Evolutionary conservation across 169 alveolate species (phyloP).

Genomic region (Theileria luwenshuni): DNA sequence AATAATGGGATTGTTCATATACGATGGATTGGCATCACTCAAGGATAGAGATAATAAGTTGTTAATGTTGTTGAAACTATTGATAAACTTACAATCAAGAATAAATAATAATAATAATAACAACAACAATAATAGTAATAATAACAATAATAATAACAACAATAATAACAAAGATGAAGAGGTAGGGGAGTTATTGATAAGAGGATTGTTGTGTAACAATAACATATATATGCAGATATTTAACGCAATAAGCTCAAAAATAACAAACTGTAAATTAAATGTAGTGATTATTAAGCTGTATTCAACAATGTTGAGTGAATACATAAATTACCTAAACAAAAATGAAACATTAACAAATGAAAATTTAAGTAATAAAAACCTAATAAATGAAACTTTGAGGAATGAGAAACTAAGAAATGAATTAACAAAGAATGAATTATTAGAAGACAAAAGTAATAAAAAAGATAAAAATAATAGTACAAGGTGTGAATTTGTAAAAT

Average conservation of each 20-base stretch:
- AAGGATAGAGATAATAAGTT: slow-evolving; percentile 28
- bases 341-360: no score
- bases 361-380: background rate
- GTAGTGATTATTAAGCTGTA: background rate
- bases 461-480: background rate
- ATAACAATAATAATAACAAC: background rate
- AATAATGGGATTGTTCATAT: slow-evolving; percentile 53
- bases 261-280: slow-evolving; percentile 7
- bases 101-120: background rate
- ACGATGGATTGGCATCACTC: slow-evolving; percentile 26
- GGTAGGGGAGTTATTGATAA: background rate
- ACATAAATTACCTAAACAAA: background rate
- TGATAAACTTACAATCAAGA: slow-evolving; percentile 17
- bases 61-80: slow-evolving; percentile 36
- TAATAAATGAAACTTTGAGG: no score
- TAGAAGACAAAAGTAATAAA: background rate
- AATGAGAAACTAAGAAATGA: no score
- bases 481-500: background rate
- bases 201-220: background rate
- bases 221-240: slow-evolving; percentile 9
- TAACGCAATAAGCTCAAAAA: slow-evolving; percentile 3
- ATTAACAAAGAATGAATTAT: no score
- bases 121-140: background rate
- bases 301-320: background rate
- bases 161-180: slow-evolving; percentile 1